Base-by-base conservation (phyloP, 495 filamentous ascomycete species). In the Paragyromitra xinjiangensis region DNA sequence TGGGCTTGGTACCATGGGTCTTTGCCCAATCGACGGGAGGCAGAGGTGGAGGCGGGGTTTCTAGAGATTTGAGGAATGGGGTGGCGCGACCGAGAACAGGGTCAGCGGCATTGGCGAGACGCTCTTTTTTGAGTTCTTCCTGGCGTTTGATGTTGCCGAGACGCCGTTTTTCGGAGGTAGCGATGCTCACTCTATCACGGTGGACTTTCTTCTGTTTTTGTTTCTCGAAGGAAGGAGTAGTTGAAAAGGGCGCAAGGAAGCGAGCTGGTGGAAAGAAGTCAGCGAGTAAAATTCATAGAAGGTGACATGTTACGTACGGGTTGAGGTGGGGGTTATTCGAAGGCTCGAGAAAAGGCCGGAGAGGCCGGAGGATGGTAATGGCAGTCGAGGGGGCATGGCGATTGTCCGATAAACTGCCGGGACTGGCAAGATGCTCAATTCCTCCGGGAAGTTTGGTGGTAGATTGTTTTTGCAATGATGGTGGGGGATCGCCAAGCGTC, bases 41-140 rank as follows among this genome's bases (percentile, higher is more conserved):
- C 48, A 84, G 81, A 6, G 83, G 71, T 1, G 83, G 85, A 0
- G 83, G 73, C 0, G 82, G 88, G 3, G 88, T 87, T 81, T 93
- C 91, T 83, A 99, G 90, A 55, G 92, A 92, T 84, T 92, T 87
- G 82, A 97, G 84, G 83, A 97, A 99, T 45, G 93, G 87, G 12
- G 96, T 98, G 6, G 87, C 82, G 50, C 90, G 84, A 78, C 94
- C 94, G 67, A 89, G 87, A 78, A 98, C 88, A 0, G 94, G 93
- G 84, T 96, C 89, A 37, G 93, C 94, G 63, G 90, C 79, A 39
- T 86, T 86, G 29, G 84, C 86, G 40, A 88, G 85, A 69, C 92
- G 89, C 77, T 90, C 84, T 64, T 87, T 81, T 44, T 88, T 83
- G 69, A 98, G 88, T 55, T 87, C 89, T 71, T 87, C 86, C 78